These are phyloP conservation scores for Solanum clarkiae DNA, from an alignment of 257 asterid species.

Conservation along the genomic window DNA sequence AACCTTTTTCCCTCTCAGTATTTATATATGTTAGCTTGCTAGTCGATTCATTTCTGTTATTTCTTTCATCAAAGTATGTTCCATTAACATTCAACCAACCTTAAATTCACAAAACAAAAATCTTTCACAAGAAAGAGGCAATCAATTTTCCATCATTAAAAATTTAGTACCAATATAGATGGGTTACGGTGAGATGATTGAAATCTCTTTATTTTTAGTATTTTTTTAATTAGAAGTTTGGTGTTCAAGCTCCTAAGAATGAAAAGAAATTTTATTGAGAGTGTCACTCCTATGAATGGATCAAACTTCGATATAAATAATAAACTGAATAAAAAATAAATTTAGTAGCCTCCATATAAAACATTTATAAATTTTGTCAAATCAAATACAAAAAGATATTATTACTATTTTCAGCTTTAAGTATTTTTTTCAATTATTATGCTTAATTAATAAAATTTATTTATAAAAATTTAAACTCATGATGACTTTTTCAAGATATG, in stretches of 20 bases:
- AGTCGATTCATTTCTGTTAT: not conserved
- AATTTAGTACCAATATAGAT: not conserved
- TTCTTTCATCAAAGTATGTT: not conserved
- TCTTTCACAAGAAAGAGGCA: not conserved
- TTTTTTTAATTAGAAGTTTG: not conserved
- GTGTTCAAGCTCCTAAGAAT: fast-evolving
- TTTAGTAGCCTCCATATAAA: not conserved
- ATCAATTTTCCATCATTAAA: not conserved
- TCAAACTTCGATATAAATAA: fast-evolving
- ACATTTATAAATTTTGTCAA: not conserved
- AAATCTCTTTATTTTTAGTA: fast-evolving
- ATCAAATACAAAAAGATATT: not conserved
- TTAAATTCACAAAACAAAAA: not conserved
- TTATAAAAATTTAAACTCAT: not conserved
- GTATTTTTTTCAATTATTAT: not conserved
- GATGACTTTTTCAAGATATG: not conserved
- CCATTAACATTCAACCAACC: not conserved
- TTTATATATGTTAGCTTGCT: not conserved
- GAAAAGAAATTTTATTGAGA: not conserved
- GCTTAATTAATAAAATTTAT: not conserved
- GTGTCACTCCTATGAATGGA: not conserved
- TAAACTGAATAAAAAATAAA: not conserved
- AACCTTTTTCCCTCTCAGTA: not conserved
- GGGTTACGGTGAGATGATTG: not conserved
- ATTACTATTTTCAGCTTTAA: not conserved